A percentile compares a stretch with the other conserved stretches of the same genome.
Conservation (phyloP, 2,329 filamentous ascomycete genomes). For the Achaetomium macrosporum region DNA sequence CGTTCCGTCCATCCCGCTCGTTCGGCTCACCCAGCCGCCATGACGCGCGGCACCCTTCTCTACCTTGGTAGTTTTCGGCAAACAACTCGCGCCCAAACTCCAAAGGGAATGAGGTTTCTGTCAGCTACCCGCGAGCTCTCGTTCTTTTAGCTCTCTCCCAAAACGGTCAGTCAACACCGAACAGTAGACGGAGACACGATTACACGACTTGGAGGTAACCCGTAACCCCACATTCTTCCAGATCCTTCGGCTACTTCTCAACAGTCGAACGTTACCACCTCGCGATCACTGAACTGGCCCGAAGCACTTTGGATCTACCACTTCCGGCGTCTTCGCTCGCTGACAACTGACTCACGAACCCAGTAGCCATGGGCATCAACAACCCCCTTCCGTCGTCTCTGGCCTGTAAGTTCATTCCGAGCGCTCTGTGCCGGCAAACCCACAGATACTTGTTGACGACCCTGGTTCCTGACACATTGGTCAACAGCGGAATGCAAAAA, state of each 20-base stretch:
- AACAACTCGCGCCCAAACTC: background rate
- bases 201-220: background rate
- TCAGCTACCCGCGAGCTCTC: too few species aligned
- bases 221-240: slow-evolving; percentile 4
- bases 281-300: background rate
- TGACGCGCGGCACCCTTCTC: slow-evolving; percentile 8
- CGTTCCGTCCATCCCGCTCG: background rate
- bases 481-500: slow-evolving; percentile 88
- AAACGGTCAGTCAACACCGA: background rate
- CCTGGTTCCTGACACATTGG: slow-evolving; percentile 16
- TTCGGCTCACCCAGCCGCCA: slow-evolving; percentile 1
- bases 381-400: slow-evolving; percentile 62
- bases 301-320: background rate
- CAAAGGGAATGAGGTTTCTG: too few species aligned
- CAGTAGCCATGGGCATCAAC: slow-evolving; percentile 52
- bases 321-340: background rate
- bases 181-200: too few species aligned
- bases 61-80: background rate
- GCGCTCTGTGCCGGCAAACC: slow-evolving; percentile 9
- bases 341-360: background rate
- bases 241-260: background rate
- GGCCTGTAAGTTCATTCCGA: slow-evolving; percentile 52
- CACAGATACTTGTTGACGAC: background rate
- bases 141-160: too few species aligned
- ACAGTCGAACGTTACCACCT: background rate